Percentiles rank a stretch among this genome's conserved stretches.
Conservation (phyloP, 331 rosid species). For the Rosa hybrid region DNA sequence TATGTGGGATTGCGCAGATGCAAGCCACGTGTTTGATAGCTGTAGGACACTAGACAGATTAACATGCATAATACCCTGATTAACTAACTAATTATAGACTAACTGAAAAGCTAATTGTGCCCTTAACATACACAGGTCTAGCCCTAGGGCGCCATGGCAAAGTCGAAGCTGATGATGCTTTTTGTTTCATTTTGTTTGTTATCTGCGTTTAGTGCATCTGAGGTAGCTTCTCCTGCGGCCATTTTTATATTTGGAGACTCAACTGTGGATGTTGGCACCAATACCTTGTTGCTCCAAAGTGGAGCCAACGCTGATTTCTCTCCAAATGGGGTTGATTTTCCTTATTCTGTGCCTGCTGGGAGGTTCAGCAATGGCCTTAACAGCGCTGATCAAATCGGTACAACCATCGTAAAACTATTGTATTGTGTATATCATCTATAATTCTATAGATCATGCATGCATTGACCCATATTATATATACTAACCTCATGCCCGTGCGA, state of each 20-base stretch:
- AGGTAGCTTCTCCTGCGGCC: conserved; percentile 7
- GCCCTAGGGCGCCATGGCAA: background rate
- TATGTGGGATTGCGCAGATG: too few relatives aligned
- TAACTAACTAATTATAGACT: too few relatives aligned
- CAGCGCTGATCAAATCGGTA: conserved; percentile 51
- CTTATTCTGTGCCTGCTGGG: conserved; percentile 41
- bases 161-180: background rate
- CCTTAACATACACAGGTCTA: background rate
- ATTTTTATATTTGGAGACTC: conserved; percentile 60
- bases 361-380: conserved; percentile 62
- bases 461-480: too few relatives aligned
- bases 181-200: background rate
- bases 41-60: too few relatives aligned
- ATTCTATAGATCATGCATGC: background rate
- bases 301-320: conserved; percentile 34
- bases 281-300: conserved; percentile 29
- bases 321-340: conserved; percentile 48
- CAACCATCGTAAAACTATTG: background rate
- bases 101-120: too few relatives aligned
- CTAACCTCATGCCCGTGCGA: too few relatives aligned
- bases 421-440: background rate
- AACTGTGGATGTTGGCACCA: conserved; percentile 53
- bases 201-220: background rate
- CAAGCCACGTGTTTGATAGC: too few relatives aligned
- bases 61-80: too few relatives aligned